A percentile compares a stretch with the other conserved stretches of the same genome.
These are phyloP conservation scores for Rhododendron williamsianum DNA, from an alignment of 148 eudicot genomes.

Conservation along the genomic window DNA sequence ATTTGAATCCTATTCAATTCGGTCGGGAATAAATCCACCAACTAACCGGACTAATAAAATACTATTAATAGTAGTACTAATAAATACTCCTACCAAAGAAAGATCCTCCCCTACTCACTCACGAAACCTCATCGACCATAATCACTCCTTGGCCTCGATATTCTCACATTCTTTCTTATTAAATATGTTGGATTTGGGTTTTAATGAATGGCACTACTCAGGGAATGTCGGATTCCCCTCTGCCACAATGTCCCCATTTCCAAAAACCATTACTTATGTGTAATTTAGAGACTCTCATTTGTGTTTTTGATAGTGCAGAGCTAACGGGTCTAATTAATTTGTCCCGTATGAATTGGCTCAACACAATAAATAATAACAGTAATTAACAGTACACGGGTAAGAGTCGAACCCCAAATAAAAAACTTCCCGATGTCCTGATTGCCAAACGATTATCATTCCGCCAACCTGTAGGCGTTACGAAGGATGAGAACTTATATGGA, in stretches of 20 bases:
- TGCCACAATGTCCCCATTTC: neutral
- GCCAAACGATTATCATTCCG: neutral
- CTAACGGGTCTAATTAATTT: neutral
- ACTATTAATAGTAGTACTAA: too few species aligned
- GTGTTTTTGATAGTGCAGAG: neutral
- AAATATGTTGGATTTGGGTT: conserved; percentile 22
- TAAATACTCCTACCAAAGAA: neutral
- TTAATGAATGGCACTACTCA: conserved; percentile 40
- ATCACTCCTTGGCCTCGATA: conserved; percentile 22
- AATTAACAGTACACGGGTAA: neutral
- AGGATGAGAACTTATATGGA: neutral
- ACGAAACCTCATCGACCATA: neutral
- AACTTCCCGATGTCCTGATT: too few species aligned
- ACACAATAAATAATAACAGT: neutral
- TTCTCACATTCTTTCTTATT: conserved; percentile 36
- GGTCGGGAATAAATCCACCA: neutral
- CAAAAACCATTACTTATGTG: neutral
- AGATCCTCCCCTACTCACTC: neutral
- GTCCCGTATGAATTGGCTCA: neutral
- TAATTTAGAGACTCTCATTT: neutral
- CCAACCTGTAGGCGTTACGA: neutral
- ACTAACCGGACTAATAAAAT: too few species aligned
- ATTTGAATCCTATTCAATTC: neutral
- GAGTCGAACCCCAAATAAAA: neutral
- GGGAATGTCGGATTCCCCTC: conserved; percentile 55